Percentiles rank a stretch among this genome's conserved stretches.
Conservation (phyloP, 371 early-diverging fungal genomes). For the Umbelopsis sp. region DNA sequence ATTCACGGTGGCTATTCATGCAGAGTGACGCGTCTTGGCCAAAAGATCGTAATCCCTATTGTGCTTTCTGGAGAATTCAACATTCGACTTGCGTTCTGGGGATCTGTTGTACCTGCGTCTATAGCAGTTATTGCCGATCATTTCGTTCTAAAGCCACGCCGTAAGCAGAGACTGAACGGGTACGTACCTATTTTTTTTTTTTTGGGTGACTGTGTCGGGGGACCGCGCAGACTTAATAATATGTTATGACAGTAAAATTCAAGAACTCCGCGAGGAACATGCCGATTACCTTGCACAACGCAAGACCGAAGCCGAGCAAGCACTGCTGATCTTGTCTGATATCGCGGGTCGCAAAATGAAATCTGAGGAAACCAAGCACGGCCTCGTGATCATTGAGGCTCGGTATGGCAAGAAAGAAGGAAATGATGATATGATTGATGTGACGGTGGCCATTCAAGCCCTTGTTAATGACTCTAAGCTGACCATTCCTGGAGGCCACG, state of each 20-base stretch:
- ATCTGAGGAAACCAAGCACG: conserved; percentile 70
- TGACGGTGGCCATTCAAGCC: conserved; percentile 83
- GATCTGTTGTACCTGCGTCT: conserved; percentile 68
- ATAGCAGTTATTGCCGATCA: conserved; percentile 70
- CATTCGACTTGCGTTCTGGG: conserved; percentile 66
- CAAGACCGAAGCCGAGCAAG: conserved; percentile 80
- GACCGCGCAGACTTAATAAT: background rate
- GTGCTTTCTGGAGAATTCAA: conserved; percentile 76
- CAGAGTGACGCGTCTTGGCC: conserved; percentile 83
- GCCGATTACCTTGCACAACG: conserved; percentile 72
- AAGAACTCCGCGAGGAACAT: conserved; percentile 76
- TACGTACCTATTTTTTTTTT: conserved; percentile 35
- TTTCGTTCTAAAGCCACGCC: conserved; percentile 69
- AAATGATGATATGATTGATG: conserved; percentile 69
- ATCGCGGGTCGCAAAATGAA: conserved; percentile 69
- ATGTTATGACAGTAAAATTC: conserved; percentile 59
- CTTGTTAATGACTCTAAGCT: conserved; percentile 86
- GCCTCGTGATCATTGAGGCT: conserved; percentile 87
- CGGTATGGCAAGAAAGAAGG: conserved; percentile 72
- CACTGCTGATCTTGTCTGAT: conserved; percentile 72
- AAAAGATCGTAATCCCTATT: conserved; percentile 82
- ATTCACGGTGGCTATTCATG: background rate
- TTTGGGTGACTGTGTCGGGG: background rate
- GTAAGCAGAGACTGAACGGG: conserved; percentile 63
- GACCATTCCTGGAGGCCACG: conserved; percentile 83